Base-by-base conservation (phyloP, 2,329 filamentous ascomycete species). In the Scytalidium lignicola region DNA sequence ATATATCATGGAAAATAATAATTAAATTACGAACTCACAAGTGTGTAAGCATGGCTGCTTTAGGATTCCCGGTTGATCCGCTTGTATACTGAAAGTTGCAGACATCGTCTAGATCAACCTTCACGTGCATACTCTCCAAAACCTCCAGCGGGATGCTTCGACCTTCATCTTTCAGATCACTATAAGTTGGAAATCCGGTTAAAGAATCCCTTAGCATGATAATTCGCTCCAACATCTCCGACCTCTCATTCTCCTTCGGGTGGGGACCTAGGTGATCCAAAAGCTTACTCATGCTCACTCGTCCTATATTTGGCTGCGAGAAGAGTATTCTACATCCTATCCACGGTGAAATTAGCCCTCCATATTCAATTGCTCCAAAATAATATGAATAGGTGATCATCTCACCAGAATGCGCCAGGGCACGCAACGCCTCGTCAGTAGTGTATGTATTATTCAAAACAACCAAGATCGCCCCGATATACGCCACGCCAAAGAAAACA, bases 391-490 rank as follows among this genome's bases (percentile, higher is more conserved):
- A 7, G 37, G 29, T 26, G 37, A 19, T 17, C 72, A 55, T 67
- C n/a, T n/a, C n/a, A 85, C 83, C 81, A 15, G 85, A 82, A 61
- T 90, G 88, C 48, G 78, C 76, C 22, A 91, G 66, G 9, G 84
- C 87, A 65, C 86, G 85, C 63, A 82, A 76, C 43, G 85, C 82
- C 67, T 91, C 87, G 1, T 77, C 79, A 2, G 83, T 75, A 1
- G 87, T 91, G 63, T 91, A 91, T 0, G 86, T 91, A 68, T 90
- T 91, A 70, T 91, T 91, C 56, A 91, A 71, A 41, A 90, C 88
- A 22, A 90, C 86, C 46, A 90, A 72, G 42, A 86, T 82, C 43
- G 78, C 82, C 9, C 84, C 83, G 17, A 86, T 75, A 42, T 57
- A 50, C 15, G 46, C 47, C 3, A 47, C 48, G 5, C 55, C 57